These are phyloP conservation scores for Agarophyton chilense DNA, from an alignment of 23 red algal species.

Conservation along the genomic window DNA sequence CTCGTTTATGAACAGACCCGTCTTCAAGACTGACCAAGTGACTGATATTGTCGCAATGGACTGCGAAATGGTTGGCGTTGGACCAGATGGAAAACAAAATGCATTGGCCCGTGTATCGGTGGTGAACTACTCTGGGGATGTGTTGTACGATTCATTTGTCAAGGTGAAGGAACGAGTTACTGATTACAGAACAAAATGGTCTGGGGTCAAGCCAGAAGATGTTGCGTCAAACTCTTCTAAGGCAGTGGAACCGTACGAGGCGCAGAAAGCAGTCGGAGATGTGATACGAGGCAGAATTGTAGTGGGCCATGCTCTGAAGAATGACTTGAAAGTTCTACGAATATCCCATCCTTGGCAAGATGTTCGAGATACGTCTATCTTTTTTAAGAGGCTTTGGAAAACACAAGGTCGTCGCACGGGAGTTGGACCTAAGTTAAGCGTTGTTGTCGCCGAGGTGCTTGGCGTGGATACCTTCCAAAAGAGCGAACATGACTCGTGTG, in stretches of 20 bases:
- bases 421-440: conserved; percentile 71
- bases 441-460: conserved; percentile 77
- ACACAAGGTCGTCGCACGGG: conserved; percentile 1
- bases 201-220: conserved; percentile 78
- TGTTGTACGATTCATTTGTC: conserved; percentile 89
- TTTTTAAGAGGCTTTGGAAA: conserved; percentile 55
- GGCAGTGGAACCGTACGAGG: conserved; percentile 63
- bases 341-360: conserved; percentile 84
- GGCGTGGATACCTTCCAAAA: conserved; percentile 71
- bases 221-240: conserved; percentile 13
- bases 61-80: conserved; percentile 99
- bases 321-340: conserved; percentile 86
- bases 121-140: conserved; percentile 87
- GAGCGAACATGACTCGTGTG: conserved; percentile 88
- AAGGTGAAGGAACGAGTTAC: conserved; percentile 70
- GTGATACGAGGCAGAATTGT: conserved; percentile 77
- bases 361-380: conserved; percentile 86
- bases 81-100: conserved; percentile 68
- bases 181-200: conserved; percentile 87
- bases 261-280: conserved; percentile 65
- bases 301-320: conserved; percentile 90
- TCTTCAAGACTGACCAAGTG: conserved; percentile 20
- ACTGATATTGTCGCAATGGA: conserved; percentile 82
- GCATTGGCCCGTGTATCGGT: conserved; percentile 93
- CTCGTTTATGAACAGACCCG: conserved; percentile 60